Evolutionary conservation across 2,329 filamentous ascomycete species (phyloP).

Genomic region (Aspergillus arachidicola): DNA sequence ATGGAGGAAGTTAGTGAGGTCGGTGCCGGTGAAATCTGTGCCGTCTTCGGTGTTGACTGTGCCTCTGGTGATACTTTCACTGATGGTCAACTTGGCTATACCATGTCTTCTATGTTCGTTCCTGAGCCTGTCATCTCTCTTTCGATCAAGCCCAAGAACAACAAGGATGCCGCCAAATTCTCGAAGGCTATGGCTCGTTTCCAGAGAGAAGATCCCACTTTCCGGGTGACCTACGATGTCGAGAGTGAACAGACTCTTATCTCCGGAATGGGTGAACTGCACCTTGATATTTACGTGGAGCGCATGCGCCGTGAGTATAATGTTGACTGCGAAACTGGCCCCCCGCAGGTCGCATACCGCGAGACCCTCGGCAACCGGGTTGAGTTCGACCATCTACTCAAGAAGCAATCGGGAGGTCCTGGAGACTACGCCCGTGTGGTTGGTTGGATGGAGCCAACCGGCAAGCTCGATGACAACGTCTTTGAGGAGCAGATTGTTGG

Average conservation of each 20-base stretch:
- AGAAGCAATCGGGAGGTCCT: constrained; percentile 92
- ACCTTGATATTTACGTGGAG: constrained; percentile 96
- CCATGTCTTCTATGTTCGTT: constrained; percentile 96
- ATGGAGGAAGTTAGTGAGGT: constrained; percentile 97
- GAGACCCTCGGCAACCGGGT: constrained; percentile 83
- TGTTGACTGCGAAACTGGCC: constrained; percentile 92
- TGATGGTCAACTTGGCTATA: constrained; percentile 87
- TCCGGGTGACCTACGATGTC: constrained; percentile 87
- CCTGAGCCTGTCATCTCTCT: constrained; percentile 97
- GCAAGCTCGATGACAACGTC: constrained; percentile 70
- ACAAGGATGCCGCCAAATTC: constrained; percentile 89
- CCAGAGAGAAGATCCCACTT: constrained; percentile 96
- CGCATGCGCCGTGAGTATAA: constrained; percentile 96
- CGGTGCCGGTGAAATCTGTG: constrained; percentile 95
- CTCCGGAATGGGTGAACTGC: constrained; percentile 95
- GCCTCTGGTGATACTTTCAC: constrained; percentile 98
- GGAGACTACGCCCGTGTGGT: constrained; percentile 94
- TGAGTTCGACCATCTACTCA: constrained; percentile 89
- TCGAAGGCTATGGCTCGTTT: constrained; percentile 98
- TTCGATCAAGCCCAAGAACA: constrained; percentile 94
- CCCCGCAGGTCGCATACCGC: constrained; percentile 94
- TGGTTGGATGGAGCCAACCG: constrained; percentile 87
- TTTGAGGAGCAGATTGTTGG: constrained; percentile 89
- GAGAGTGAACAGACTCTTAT: constrained; percentile 98
- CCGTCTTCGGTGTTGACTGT: constrained; percentile 96